phyloP scores from a whole-genome alignment of 306 rosid genomes.

The Dicorynia guianensis region DNA sequence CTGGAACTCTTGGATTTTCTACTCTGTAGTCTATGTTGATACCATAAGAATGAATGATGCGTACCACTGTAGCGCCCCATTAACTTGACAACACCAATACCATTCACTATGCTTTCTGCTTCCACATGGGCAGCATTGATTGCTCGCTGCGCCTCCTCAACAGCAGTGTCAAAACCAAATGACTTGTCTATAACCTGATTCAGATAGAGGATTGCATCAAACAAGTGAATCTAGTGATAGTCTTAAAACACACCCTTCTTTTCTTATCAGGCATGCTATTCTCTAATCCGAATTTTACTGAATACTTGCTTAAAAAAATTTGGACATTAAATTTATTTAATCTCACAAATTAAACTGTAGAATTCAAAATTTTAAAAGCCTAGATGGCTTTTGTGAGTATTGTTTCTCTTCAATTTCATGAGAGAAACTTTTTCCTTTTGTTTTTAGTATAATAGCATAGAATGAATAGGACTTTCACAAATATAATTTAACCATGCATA shows the following conservation, averaged over 20 bases:
- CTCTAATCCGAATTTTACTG: too few species aligned
- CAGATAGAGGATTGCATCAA: constrained; percentile 1
- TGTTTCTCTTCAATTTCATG: too few species aligned
- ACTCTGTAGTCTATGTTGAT: not conserved
- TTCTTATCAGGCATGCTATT: too few species aligned
- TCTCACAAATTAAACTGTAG: too few species aligned
- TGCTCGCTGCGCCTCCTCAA: constrained; percentile 73
- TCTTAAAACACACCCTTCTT: not conserved
- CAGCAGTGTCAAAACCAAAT: constrained; percentile 68
- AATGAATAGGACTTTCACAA: not conserved
- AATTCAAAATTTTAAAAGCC: too few species aligned
- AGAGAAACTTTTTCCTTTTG: too few species aligned
- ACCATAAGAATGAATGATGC: constrained; percentile 3
- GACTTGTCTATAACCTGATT: constrained; percentile 67
- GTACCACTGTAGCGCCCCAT: constrained; percentile 67
- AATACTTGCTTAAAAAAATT: too few species aligned
- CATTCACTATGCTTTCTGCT: constrained; percentile 60
- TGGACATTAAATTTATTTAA: too few species aligned
- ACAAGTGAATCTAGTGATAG: not conserved
- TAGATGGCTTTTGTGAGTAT: too few species aligned
- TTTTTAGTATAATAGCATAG: not conserved
- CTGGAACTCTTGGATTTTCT: not conserved
- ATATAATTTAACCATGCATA: constrained; percentile 29
- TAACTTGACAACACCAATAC: constrained; percentile 63
- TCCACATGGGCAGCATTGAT: constrained; percentile 70